Evolutionary conservation across 2,329 filamentous ascomycete genomes (phyloP).

Genomic region (Amesomyces nigricolor): DNA sequence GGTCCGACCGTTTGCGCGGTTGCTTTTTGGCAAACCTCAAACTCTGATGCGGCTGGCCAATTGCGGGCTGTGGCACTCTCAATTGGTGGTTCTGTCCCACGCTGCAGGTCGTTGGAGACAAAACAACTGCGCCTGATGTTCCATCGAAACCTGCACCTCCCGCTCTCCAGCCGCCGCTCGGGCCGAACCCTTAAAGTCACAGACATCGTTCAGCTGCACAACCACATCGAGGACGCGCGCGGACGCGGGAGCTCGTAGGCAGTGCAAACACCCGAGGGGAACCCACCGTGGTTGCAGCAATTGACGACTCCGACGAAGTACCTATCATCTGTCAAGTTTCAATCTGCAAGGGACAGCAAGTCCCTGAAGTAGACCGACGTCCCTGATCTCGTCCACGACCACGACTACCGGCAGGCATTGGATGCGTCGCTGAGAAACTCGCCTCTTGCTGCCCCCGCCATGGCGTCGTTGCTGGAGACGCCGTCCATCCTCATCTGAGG

Average conservation of each 20-base stretch:
- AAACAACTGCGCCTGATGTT: too few species aligned
- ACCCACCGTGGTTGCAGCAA: constrained; percentile 8
- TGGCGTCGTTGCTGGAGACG: neutral
- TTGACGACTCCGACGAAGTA: neutral
- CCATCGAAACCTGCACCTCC: too few species aligned
- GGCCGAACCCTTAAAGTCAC: constrained; percentile 1
- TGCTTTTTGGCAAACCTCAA: constrained; percentile 5
- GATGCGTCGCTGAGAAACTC: neutral
- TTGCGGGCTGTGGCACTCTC: neutral
- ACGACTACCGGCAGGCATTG: neutral
- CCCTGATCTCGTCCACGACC: neutral
- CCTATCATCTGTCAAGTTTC: neutral
- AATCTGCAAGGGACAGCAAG: neutral
- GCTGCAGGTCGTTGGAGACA: neutral
- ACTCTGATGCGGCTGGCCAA: neutral
- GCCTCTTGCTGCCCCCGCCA: neutral
- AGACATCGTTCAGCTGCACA: constrained; percentile 1
- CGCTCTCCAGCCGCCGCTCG: neutral
- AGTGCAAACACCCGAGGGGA: constrained; percentile 5
- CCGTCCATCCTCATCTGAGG: constrained; percentile 12
- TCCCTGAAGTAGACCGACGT: too few species aligned
- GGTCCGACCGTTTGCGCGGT: constrained; percentile 1
- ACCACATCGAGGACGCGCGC: constrained; percentile 1
- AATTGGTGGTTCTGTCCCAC: neutral
- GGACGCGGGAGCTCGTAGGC: constrained; percentile 4